A percentile compares a stretch with the other conserved stretches of the same genome.
Conservation (phyloP, 805 yeast species). For the Metschnikowia cerradonensis region DNA sequence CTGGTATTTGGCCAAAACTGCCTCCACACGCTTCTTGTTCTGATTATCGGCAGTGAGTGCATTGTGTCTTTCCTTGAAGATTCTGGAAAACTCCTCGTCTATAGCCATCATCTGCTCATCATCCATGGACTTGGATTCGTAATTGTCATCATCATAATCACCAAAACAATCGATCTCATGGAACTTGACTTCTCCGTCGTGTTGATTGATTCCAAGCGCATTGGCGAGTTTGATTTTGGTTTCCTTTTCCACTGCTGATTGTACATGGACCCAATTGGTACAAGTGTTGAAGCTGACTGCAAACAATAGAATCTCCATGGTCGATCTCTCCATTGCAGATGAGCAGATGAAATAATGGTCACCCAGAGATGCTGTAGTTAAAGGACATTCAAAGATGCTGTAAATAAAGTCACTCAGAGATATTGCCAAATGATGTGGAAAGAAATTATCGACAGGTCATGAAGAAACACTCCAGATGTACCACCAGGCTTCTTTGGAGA, state of each 20-base stretch:
- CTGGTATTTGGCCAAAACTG: slow-evolving; percentile 72
- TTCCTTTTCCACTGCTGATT: slow-evolving; percentile 27
- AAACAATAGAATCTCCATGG: too few species aligned
- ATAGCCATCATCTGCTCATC: slow-evolving; percentile 96
- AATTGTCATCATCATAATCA: slow-evolving; percentile 49
- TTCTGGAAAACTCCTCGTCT: slow-evolving; percentile 76
- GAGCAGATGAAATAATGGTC: too few species aligned
- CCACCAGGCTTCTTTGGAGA: too few species aligned
- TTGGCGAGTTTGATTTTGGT: slow-evolving; percentile 65
- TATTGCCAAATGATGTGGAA: too few species aligned
- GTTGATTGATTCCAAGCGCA: slow-evolving; percentile 60
- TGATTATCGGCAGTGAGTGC: slow-evolving; percentile 48
- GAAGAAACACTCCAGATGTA: too few species aligned
- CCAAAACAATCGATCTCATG: slow-evolving; percentile 33
- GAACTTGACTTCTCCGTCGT: slow-evolving; percentile 43
- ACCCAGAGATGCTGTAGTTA: too few species aligned
- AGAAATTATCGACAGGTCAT: too few species aligned
- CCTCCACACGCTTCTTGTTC: slow-evolving; percentile 66
- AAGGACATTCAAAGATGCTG: too few species aligned
- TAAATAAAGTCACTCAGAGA: too few species aligned
- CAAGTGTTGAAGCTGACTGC: too few species aligned
- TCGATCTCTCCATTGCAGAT: too few species aligned
- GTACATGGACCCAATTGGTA: too few species aligned
- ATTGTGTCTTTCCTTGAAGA: slow-evolving; percentile 77
- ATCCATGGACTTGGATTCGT: slow-evolving; percentile 75